Conservation (phyloP, 2,329 filamentous ascomycete species). For the Lasiodiplodia gonubiensis region DNA sequence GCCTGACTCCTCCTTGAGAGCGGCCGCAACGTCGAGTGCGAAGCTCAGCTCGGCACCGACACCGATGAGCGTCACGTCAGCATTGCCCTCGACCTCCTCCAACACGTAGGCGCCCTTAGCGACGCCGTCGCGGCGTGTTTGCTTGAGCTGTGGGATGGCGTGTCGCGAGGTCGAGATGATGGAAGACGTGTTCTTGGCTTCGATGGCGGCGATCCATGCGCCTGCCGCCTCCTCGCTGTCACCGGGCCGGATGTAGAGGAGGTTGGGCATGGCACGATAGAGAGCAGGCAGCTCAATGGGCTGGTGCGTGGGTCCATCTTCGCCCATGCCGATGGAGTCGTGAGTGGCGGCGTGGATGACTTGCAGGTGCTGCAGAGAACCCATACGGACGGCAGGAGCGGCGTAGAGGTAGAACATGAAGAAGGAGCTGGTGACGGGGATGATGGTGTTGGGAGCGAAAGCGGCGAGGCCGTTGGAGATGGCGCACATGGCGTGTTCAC, state of each 20-base stretch:
- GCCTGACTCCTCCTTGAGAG: conserved; percentile 45
- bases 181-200: conserved; percentile 49
- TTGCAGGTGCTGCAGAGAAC: conserved; percentile 61
- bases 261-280: conserved; percentile 67
- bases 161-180: conserved; percentile 59
- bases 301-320: conserved; percentile 68
- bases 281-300: conserved; percentile 63
- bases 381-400: conserved; percentile 66
- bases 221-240: conserved; percentile 65
- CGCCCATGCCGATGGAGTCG: conserved; percentile 64
- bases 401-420: conserved; percentile 69
- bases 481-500: conserved; percentile 47
- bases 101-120: conserved; percentile 56
- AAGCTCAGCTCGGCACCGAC: conserved; percentile 59
- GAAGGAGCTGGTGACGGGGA: conserved; percentile 65
- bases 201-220: conserved; percentile 59
- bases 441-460: conserved; percentile 55
- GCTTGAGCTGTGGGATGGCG: conserved; percentile 46
- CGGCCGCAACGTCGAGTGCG: conserved; percentile 51
- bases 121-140: conserved; percentile 50
- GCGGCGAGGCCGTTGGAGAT: conserved; percentile 63
- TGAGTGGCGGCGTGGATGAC: conserved; percentile 67
- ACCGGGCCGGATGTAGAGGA: conserved; percentile 65
- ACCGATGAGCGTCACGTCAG: conserved; percentile 57
- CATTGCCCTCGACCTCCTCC: conserved; percentile 47